Base-by-base conservation (phyloP, 768 basidiomycete genomes). In the Leucosporidium creatinivorum region DNA sequence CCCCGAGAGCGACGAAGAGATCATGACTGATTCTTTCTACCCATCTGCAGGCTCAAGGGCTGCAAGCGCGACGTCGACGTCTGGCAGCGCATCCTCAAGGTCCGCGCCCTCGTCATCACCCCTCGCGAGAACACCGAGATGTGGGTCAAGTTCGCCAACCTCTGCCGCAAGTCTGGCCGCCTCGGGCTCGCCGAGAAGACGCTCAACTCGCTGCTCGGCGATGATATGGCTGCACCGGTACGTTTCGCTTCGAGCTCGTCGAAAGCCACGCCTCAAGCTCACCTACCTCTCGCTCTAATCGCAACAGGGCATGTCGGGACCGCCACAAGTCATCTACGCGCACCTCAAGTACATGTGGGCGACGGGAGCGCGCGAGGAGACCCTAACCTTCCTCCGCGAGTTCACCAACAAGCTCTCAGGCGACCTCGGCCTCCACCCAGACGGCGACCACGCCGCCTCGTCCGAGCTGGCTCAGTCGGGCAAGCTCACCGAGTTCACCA, bases 81-180 rank as follows among this genome's bases (percentile, higher is more conserved):
- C 7, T 99, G 96, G 96, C 96, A 98, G 77, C 86, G 94, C 25
- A 90, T 98, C 62, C 81, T 99, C 13, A 94, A 97, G 81, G 92
- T 99, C 58, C 85, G 96, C 62, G 91, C 93, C 0, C 83, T 98
- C 61, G 93, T 99, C 26, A 82, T 97, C 31, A 89, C 85, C 54
- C 94, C 96, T 0, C 89, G 89, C 70, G 92, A 96, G 69, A 93
- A 97, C 76, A 91, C 89, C 54, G 85, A 89, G 56, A 97, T 96
- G 86, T 98, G 93, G 93, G 96, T 99, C 79, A 93, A 96, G 79
- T 97, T 99, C 75, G 91, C 94, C 3, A 98, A 99, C 75, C 81
- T 98, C 1, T 98, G 96, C 76, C 89, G 96, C 61, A 94, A 94
- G 79, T 89, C 86, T 23, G 92, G 94, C 59, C 86, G 96, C 8